Conservation (phyloP, 108 stramenopile species). For the Fragilaria radians region DNA sequence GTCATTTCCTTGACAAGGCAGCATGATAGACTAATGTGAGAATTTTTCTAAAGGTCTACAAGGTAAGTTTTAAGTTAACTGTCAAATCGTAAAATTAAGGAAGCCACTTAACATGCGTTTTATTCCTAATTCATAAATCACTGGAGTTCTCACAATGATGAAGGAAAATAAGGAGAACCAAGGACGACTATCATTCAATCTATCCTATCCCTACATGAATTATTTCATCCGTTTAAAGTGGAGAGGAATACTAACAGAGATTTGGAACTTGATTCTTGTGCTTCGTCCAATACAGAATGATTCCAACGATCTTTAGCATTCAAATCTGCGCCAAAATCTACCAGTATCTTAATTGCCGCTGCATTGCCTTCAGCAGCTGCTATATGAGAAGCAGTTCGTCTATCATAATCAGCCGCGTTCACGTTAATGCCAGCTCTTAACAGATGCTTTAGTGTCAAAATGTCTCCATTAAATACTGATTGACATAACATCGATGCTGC, state of each 20-base stretch:
- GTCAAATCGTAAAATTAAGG: no score
- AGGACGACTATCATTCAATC: no score
- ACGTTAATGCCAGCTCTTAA: conserved; percentile 42
- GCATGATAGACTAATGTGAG: no score
- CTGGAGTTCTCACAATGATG: no score
- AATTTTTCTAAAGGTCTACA: no score
- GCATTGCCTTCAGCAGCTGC: conserved; percentile 50
- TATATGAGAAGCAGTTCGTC: conserved; percentile 42
- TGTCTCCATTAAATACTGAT: conserved; percentile 40
- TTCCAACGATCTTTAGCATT: conserved; percentile 41
- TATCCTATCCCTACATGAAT: no score
- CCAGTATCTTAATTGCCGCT: conserved; percentile 32
- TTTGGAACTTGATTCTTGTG: conserved; percentile 12
- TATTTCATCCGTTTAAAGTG: no score
- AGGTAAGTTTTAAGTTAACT: no score
- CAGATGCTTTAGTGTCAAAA: conserved; percentile 26
- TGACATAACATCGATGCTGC: conserved; percentile 42
- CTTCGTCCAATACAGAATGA: conserved; percentile 29
- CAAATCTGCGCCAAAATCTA: conserved; percentile 42
- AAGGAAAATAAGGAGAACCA: no score
- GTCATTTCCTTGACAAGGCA: no score
- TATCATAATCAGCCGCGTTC: conserved; percentile 52
- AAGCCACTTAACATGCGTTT: no score
- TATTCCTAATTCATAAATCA: no score
- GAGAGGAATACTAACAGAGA: conserved; percentile 18